phyloP scores from a whole-genome alignment of 352 stramenopile genomes.

The Blastocystis hominis region DNA sequence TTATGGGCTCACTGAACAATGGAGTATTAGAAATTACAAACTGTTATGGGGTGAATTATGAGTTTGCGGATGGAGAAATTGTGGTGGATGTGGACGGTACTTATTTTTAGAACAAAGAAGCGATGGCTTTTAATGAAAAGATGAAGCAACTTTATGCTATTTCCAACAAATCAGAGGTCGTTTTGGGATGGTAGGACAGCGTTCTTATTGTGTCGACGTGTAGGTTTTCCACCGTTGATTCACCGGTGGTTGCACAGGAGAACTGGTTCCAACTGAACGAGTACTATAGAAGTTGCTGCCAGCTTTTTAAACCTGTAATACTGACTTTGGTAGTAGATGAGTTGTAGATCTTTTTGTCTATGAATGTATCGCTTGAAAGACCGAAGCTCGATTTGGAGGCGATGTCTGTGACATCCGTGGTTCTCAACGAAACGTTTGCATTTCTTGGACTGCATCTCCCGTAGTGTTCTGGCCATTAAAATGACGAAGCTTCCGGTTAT shows the following conservation, averaged over 20 bases:
- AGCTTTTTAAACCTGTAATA: slow-evolving; percentile 14
- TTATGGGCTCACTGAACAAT: slow-evolving; percentile 51
- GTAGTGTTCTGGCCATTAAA: slow-evolving; percentile 28
- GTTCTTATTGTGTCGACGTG: not conserved
- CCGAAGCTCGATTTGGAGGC: not conserved
- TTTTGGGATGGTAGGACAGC: slow-evolving; percentile 8
- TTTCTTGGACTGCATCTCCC: not conserved
- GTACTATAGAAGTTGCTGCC: slow-evolving; percentile 20
- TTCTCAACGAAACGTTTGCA: not conserved
- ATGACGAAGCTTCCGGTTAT: slow-evolving; percentile 6
- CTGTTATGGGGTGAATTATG: slow-evolving; percentile 40
- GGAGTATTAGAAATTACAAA: slow-evolving; percentile 37
- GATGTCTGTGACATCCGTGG: not conserved
- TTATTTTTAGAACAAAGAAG: not conserved
- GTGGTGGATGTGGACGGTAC: not conserved
- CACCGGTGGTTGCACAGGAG: not conserved
- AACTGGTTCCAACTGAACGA: slow-evolving; percentile 19
- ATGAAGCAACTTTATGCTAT: not conserved
- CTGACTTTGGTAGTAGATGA: not conserved
- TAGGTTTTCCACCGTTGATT: slow-evolving; percentile 7
- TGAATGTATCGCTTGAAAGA: not conserved
- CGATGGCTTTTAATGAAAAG: not conserved
- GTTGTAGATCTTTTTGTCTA: slow-evolving; percentile 5
- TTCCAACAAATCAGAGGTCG: slow-evolving; percentile 3
- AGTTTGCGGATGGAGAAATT: slow-evolving; percentile 1